These are phyloP conservation scores for Kentomonas sorsogonicus DNA, from an alignment of 208 protist genomes.

Conservation along the genomic window DNA sequence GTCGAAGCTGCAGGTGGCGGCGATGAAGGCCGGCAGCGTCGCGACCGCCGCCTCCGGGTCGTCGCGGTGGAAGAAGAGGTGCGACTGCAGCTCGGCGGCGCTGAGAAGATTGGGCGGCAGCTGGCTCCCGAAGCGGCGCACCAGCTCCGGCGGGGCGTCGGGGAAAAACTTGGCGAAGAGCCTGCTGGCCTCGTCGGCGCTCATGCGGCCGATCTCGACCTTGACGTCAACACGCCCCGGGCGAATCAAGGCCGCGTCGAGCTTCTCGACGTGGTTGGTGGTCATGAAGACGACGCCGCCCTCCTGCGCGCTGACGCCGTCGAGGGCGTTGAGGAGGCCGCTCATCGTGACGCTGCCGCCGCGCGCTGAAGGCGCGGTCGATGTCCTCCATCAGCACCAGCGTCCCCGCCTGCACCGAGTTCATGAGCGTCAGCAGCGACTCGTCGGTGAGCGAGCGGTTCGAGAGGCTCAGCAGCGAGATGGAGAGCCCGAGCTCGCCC, in stretches of 20 bases:
- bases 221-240: conserved; percentile 93
- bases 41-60: conserved; percentile 43
- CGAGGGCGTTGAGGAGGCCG: conserved; percentile 94
- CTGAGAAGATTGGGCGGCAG: conserved; percentile 50
- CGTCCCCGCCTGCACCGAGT: conserved; percentile 72
- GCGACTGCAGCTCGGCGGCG: conserved; percentile 91
- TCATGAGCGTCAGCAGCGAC: conserved; percentile 77
- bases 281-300: conserved; percentile 96
- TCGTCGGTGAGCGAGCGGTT: conserved; percentile 87
- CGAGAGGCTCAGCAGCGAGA: conserved; percentile 92
- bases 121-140: conserved; percentile 28
- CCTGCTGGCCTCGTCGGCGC: conserved; percentile 45
- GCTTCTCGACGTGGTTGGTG: conserved; percentile 94
- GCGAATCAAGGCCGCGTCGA: conserved; percentile 93
- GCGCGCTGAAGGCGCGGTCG: conserved; percentile 89
- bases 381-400: conserved; percentile 95
- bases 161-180: conserved; percentile 91
- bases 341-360: conserved; percentile 91
- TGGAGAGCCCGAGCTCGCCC: conserved; percentile 85
- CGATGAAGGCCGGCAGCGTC: conserved; percentile 38
- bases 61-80: conserved; percentile 90
- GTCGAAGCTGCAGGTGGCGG: conserved; percentile 44
- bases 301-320: conserved; percentile 94
- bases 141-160: conserved; percentile 19
- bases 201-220: conserved; percentile 74